phyloP scores from a whole-genome alignment of 805 yeast species.

The Candida succiphila region DNA sequence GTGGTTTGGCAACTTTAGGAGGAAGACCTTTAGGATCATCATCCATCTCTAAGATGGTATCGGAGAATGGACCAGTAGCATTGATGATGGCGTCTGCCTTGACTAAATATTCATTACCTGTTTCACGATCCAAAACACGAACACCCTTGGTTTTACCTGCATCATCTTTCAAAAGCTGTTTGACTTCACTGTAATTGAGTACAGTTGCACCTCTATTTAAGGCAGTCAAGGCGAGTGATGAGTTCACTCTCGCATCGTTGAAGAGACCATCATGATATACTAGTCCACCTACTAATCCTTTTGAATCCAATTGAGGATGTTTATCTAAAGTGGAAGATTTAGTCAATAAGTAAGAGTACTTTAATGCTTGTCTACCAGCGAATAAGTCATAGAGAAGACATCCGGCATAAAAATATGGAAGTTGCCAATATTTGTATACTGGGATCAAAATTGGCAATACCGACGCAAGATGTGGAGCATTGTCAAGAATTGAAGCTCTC shows the following conservation, averaged over 20 bases:
- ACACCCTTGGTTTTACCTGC: slow-evolving; percentile 64
- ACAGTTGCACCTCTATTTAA: slow-evolving; percentile 82
- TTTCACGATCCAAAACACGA: slow-evolving; percentile 59
- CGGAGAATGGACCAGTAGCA: slow-evolving; percentile 94
- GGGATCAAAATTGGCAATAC: slow-evolving; percentile 92
- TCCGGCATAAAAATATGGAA: slow-evolving; percentile 88
- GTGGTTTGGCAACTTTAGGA: slow-evolving; percentile 23
- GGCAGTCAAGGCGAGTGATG: slow-evolving; percentile 80
- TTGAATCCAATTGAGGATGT: slow-evolving; percentile 79
- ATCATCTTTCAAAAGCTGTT: slow-evolving; percentile 58
- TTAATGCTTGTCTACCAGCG: slow-evolving; percentile 82
- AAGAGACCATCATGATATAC: slow-evolving; percentile 95
- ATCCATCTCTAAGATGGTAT: slow-evolving; percentile 79
- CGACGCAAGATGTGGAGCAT: slow-evolving; percentile 85
- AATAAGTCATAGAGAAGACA: slow-evolving; percentile 86
- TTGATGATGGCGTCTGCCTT: slow-evolving; percentile 71
- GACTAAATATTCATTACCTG: slow-evolving; percentile 52
- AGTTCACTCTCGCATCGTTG: slow-evolving; percentile 86
- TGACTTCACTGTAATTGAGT: slow-evolving; percentile 77
- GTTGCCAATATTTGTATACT: slow-evolving; percentile 93
- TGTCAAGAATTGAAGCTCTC: slow-evolving; percentile 74
- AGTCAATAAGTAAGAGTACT: slow-evolving; percentile 64
- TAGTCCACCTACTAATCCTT: slow-evolving; percentile 76
- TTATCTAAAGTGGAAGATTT: slow-evolving; percentile 55
- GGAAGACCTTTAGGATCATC: slow-evolving; percentile 56